Percentiles rank a stretch among this genome's conserved stretches.
Evolutionary conservation across 768 basidiomycete genomes (phyloP).

Genomic region (Tylopilus plumbeoviolaceoides): DNA sequence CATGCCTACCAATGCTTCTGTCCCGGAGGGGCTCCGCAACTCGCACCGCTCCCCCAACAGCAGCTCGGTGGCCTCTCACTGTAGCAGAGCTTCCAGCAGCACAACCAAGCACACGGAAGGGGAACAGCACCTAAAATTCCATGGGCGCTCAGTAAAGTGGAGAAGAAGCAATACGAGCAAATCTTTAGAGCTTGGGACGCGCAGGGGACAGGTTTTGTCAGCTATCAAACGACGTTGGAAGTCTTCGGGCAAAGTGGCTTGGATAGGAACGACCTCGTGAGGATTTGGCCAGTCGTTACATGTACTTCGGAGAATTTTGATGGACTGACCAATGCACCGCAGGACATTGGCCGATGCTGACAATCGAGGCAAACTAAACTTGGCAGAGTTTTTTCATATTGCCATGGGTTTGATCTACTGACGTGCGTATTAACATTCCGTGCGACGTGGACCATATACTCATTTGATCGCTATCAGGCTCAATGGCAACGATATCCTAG

Average conservation of each 20-base stretch:
- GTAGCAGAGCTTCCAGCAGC: constrained; percentile 81
- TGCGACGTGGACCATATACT: background rate
- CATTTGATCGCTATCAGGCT: constrained; percentile 46
- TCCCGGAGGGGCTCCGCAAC: constrained; percentile 61
- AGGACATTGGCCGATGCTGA: constrained; percentile 93
- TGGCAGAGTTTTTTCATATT: constrained; percentile 37
- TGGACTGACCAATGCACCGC: background rate
- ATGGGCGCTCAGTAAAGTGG: constrained; percentile 82
- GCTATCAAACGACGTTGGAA: constrained; percentile 77
- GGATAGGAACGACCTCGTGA: constrained; percentile 83
- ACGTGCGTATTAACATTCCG: constrained; percentile 49
- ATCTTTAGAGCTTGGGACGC: constrained; percentile 98
- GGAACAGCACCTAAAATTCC: constrained; percentile 64
- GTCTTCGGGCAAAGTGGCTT: constrained; percentile 94
- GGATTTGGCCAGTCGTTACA: constrained; percentile 70
- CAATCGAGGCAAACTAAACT: constrained; percentile 46
- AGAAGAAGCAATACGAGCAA: constrained; percentile 95
- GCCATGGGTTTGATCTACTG: constrained; percentile 99
- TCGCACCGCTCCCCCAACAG: constrained; percentile 49
- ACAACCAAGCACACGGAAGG: constrained; percentile 56
- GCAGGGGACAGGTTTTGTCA: constrained; percentile 77
- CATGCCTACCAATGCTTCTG: constrained; percentile 70
- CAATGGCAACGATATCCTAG: constrained; percentile 89
- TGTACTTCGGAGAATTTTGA: background rate
- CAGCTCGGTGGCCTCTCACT: constrained; percentile 52